Base-by-base conservation (phyloP, 2,329 filamentous ascomycete genomes). In the Tolypocladium nubicola region DNA sequence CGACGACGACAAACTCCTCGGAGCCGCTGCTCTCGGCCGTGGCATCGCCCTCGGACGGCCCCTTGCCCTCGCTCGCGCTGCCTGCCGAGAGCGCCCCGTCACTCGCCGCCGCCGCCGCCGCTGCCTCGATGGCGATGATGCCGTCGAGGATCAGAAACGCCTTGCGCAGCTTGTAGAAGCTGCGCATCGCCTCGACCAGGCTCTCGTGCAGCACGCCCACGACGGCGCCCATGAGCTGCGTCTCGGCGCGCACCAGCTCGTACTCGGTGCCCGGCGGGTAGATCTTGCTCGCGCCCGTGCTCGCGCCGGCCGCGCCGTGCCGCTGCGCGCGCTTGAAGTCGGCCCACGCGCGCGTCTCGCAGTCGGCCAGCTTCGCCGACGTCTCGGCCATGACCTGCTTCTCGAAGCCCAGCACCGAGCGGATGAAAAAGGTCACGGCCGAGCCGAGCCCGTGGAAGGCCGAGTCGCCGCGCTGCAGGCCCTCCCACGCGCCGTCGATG, bases 151-250 rank as follows among this genome's bases (percentile, higher is more conserved):
- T 87, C 43, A 90, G 76, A 66, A 89, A 97, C 0, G 93, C 93
- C 69, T 95, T 96, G 60, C 93, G 81, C 64, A 97, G 73, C 72
- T 94, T 96, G 68, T 96, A 95, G 67, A 97, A 97, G 7, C 90
- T 90, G 72, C 87, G 90, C 70, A 97, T 83, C 19, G 86, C 90
- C 70, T 97, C 94, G 0, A 92, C 93, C 65, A 97, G 74, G 68
- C 89, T 96, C 75, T 97, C 94, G 63, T 95, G 95, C 64, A 97
- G 75, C 19, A 97, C 89, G 0, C 85, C 90, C 0, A 97, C 85
- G 1, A 99, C 87, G 0, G 92, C 92, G 57, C 84, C 82, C 87
- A 97, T 96, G 61, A 97, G 79, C 71, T 96, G 90, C 2, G 90
- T 83, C 74, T 97, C 86, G 5, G 91, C 89, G 59, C 90, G 83